Conservation (phyloP, 805 yeast genomes). For the Candida berthetii region DNA sequence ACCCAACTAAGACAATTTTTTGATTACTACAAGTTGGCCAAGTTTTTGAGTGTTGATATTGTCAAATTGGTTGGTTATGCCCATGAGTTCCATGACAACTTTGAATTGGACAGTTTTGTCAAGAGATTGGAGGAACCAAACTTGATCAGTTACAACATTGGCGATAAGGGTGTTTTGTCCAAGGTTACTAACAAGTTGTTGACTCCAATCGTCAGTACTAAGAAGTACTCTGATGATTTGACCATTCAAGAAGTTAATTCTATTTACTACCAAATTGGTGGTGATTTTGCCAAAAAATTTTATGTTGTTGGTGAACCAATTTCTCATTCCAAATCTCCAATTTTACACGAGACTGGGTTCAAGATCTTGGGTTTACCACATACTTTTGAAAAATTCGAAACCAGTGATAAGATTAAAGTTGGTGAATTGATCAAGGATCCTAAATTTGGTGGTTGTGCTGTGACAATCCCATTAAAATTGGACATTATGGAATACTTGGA, state of each 20-base stretch:
- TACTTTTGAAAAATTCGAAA: conserved; percentile 59
- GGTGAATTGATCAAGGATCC: conserved; percentile 40
- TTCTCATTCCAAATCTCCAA: conserved; percentile 84
- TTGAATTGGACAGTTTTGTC: conserved; percentile 66
- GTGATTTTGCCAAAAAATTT: conserved; percentile 49
- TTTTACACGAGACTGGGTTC: conserved; percentile 78
- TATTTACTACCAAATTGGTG: conserved; percentile 54
- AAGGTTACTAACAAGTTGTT: conserved; percentile 67
- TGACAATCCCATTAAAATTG: conserved; percentile 88
- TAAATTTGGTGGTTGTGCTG: conserved; percentile 87
- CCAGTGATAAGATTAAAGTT: conserved; percentile 55
- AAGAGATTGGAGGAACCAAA: conserved; percentile 46
- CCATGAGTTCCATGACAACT: conserved; percentile 54
- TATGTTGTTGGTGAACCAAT: conserved; percentile 81
- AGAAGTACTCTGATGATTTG: conserved; percentile 51
- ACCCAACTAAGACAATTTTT: conserved; percentile 25
- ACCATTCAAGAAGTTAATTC: conserved; percentile 60
- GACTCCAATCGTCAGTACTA: conserved; percentile 85
- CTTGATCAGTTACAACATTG: conserved; percentile 80
- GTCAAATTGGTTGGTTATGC: conserved; percentile 86
- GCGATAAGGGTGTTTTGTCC: conserved; percentile 69
- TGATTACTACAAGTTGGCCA: conserved; percentile 68
- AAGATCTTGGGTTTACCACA: conserved; percentile 73
- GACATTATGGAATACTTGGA: conserved; percentile 65
- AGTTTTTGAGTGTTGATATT: conserved; percentile 58